Percentiles rank a stretch among this genome's conserved stretches.
Evolutionary conservation across 768 basidiomycete genomes (phyloP).

Genomic region (Neoboletus brunneissimus): DNA sequence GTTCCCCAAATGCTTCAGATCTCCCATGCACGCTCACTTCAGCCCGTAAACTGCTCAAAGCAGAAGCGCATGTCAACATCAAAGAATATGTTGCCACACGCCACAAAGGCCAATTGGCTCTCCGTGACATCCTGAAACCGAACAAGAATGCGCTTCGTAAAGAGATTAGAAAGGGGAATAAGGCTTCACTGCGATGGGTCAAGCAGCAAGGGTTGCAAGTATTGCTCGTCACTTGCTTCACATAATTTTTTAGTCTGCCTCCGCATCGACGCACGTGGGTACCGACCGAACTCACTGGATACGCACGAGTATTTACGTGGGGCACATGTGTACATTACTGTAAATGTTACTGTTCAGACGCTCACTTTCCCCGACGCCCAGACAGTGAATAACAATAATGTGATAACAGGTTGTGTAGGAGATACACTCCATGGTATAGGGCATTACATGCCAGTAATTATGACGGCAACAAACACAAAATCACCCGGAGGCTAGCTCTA

Average conservation of each 20-base stretch:
- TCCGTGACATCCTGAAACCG: constrained; percentile 61
- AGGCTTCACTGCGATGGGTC: constrained; percentile 51
- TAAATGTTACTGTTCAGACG: not conserved
- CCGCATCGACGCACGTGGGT: not conserved
- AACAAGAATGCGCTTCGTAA: constrained; percentile 59
- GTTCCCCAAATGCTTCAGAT: constrained; percentile 38
- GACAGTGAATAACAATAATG: not conserved
- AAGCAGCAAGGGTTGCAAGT: constrained; percentile 63
- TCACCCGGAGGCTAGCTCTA: constrained; percentile 3
- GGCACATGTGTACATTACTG: not conserved
- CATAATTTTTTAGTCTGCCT: constrained; percentile 19
- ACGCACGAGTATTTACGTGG: not conserved
- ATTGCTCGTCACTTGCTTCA: constrained; percentile 54
- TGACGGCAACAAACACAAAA: not conserved
- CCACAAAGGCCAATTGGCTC: constrained; percentile 56
- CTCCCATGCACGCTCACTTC: constrained; percentile 61
- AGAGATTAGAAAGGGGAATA: constrained; percentile 51
- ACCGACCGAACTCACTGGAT: not conserved
- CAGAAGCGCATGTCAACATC: constrained; percentile 67
- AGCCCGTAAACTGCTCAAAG: constrained; percentile 66
- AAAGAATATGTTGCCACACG: constrained; percentile 70
- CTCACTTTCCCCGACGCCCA: not conserved
- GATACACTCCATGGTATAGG: constrained; percentile 19
- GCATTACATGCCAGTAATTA: constrained; percentile 15
- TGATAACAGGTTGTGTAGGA: constrained; percentile 3